A percentile compares a stretch with the other conserved stretches of the same genome.
phyloP scores from a whole-genome alignment of 495 filamentous ascomycete genomes.

The Trichoderma gamsii region DNA sequence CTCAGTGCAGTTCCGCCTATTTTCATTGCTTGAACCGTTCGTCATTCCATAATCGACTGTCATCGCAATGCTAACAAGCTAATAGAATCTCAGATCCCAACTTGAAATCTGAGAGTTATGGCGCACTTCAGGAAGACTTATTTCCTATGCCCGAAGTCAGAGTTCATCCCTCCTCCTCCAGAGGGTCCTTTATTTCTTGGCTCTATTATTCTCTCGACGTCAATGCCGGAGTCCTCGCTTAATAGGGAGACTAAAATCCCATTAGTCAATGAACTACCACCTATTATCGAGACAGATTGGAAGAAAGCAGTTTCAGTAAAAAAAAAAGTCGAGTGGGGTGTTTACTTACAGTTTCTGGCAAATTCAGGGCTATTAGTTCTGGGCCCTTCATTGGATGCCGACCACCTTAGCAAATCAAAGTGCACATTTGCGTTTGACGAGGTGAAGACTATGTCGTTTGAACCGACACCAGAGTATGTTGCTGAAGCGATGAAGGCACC shows the following conservation, averaged over 20 bases:
- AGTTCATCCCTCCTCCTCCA: constrained; percentile 31
- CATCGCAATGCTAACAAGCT: too few relatives aligned
- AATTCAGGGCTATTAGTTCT: constrained; percentile 24
- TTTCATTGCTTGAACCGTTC: too few relatives aligned
- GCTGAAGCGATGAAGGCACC: constrained; percentile 28
- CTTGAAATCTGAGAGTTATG: not conserved
- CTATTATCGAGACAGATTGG: not conserved
- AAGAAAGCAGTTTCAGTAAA: constrained; percentile 21
- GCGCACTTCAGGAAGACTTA: constrained; percentile 13
- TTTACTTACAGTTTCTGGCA: constrained; percentile 32
- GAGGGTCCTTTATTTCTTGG: constrained; percentile 29
- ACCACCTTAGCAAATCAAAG: not conserved
- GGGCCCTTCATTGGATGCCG: constrained; percentile 24
- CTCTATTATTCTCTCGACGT: constrained; percentile 32
- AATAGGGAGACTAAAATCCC: not conserved
- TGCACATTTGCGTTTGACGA: constrained; percentile 26
- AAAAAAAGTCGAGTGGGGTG: constrained; percentile 24
- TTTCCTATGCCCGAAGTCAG: constrained; percentile 24
- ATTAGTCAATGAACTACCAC: not conserved
- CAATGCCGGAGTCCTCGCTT: constrained; percentile 23
- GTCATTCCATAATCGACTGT: too few relatives aligned
- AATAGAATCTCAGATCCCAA: not conserved
- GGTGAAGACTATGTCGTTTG: constrained; percentile 27
- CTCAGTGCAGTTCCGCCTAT: too few relatives aligned
- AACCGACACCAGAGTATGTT: constrained; percentile 27